These are phyloP conservation scores for Tylopilus sp. DNA, from an alignment of 768 basidiomycete species.

Conservation along the genomic window DNA sequence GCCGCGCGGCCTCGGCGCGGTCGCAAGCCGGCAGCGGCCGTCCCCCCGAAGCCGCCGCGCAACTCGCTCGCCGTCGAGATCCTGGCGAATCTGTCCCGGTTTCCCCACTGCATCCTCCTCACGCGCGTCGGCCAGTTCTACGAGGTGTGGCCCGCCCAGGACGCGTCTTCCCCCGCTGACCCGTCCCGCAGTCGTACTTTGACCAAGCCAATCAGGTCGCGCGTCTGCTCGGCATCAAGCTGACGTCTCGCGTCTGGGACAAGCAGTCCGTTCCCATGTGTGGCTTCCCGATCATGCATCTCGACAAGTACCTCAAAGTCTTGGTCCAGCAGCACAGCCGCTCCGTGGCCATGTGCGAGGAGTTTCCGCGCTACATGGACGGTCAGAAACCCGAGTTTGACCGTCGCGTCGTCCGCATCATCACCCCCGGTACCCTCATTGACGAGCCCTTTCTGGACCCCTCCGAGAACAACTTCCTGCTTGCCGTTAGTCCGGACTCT, in stretches of 20 bases:
- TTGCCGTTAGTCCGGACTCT: slow-evolving; percentile 51
- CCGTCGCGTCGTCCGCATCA: slow-evolving; percentile 78
- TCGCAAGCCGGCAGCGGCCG: slow-evolving; percentile 12
- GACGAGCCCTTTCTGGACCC: slow-evolving; percentile 87
- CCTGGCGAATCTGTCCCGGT: slow-evolving; percentile 63
- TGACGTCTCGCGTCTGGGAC: slow-evolving; percentile 74
- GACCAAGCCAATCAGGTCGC: slow-evolving; percentile 83
- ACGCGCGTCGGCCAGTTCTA: slow-evolving; percentile 96
- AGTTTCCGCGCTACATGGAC: slow-evolving; percentile 57
- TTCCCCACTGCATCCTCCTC: slow-evolving; percentile 85
- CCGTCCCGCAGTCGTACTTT: slow-evolving; percentile 75
- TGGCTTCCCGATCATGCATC: slow-evolving; percentile 83
- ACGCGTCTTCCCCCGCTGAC: slow-evolving; percentile 3
- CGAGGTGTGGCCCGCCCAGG: slow-evolving; percentile 53
- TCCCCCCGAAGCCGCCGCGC: slow-evolving; percentile 27
- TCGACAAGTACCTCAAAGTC: slow-evolving; percentile 83
- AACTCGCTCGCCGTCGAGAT: slow-evolving; percentile 68
- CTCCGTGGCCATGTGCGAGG: slow-evolving; percentile 93
- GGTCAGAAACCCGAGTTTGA: slow-evolving; percentile 64
- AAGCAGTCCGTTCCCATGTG: slow-evolving; percentile 74
- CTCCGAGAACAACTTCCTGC: slow-evolving; percentile 86
- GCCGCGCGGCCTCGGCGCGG: slow-evolving; percentile 12
- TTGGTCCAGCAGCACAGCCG: slow-evolving; percentile 79
- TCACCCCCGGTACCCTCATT: slow-evolving; percentile 92
- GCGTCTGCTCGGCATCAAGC: slow-evolving; percentile 74